A percentile compares a stretch with the other conserved stretches of the same genome.
These are phyloP conservation scores for Camellia sinensis DNA, from an alignment of 148 eudicot genomes.

Conservation along the genomic window DNA sequence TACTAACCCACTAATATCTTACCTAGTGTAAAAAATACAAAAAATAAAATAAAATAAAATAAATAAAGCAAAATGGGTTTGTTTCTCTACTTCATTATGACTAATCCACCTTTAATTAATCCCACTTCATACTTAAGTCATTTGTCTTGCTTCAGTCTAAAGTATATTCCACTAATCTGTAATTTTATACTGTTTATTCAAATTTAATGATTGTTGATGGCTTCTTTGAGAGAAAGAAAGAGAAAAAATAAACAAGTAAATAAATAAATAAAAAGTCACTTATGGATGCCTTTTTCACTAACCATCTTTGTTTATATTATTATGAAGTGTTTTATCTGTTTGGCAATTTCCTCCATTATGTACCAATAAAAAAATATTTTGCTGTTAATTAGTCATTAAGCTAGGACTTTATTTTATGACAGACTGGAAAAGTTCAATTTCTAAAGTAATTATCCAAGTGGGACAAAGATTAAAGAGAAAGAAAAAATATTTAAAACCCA, in stretches of 20 bases:
- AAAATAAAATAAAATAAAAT: no score
- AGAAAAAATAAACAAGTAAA: no score
- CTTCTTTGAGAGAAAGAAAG: not conserved
- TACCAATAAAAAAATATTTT: not conserved
- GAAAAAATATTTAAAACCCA: no score
- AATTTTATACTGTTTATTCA: not conserved
- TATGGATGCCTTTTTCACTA: no score
- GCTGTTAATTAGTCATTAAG: no score
- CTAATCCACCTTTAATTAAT: not conserved
- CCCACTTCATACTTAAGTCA: not conserved
- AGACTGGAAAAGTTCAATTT: no score
- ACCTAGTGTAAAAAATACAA: no score
- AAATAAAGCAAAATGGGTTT: not conserved
- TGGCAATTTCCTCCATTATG: not conserved
- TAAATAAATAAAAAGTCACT: no score
- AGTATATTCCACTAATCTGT: not conserved
- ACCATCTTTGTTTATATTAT: not conserved
- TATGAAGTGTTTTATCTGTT: not conserved
- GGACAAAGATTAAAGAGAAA: no score
- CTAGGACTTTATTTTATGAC: no score
- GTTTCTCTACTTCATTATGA: not conserved
- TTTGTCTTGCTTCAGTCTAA: not conserved
- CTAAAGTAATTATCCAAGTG: no score
- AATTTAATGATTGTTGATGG: not conserved
- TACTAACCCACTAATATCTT: no score